Percentiles rank a stretch among this genome's conserved stretches.
phyloP scores from a whole-genome alignment of 1,139 yeast species.

The Suhomyces taliae region DNA sequence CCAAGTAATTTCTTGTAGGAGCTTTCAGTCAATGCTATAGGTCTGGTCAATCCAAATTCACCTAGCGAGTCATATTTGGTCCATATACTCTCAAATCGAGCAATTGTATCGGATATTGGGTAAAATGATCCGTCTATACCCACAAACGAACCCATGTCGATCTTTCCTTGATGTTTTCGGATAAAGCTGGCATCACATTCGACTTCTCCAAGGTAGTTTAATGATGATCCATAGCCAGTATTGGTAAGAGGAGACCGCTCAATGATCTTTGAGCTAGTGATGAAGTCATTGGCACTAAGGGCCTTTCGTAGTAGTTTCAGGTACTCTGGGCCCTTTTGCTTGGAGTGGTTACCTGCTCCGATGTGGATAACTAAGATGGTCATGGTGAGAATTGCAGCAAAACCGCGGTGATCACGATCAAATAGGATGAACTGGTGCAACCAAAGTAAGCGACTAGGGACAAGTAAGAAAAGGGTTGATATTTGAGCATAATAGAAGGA shows the following conservation, averaged over 20 bases:
- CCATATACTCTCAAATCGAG: conserved; percentile 18
- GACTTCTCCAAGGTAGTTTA: conserved; percentile 46
- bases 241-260: conserved; percentile 51
- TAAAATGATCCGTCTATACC: conserved; percentile 21
- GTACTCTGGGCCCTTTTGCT: conserved; percentile 17
- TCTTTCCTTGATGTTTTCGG: conserved; percentile 1
- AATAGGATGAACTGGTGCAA: neutral
- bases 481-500: no score
- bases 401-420: neutral
- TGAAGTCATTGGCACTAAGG: conserved; percentile 15
- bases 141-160: conserved; percentile 22
- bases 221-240: conserved; percentile 58
- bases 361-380: conserved; percentile 29
- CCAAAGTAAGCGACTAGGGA: neutral
- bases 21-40: conserved; percentile 21
- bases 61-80: conserved; percentile 9
- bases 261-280: conserved; percentile 23
- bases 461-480: no score
- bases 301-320: conserved; percentile 24
- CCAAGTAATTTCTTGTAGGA: neutral
- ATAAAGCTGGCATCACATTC: conserved; percentile 50
- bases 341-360: conserved; percentile 43
- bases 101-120: conserved; percentile 26
- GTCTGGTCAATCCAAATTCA: conserved; percentile 27
- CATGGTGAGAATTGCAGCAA: neutral